These are phyloP conservation scores for Pyrenula aspistea DNA, from an alignment of 495 filamentous ascomycete genomes.

Conservation along the genomic window DNA sequence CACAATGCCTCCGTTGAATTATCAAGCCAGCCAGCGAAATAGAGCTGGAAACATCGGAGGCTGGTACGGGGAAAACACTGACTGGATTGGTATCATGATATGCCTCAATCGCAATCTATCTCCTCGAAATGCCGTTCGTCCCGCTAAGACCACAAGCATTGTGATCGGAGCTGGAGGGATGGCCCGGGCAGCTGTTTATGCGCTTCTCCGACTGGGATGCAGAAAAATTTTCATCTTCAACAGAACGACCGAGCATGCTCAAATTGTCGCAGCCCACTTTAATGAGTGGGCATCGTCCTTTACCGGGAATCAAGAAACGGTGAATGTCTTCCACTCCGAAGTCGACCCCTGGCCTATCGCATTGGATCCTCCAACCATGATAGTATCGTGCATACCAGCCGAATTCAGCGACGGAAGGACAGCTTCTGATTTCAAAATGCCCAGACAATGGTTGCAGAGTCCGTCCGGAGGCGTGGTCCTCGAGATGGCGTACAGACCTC, in stretches of 20 bases:
- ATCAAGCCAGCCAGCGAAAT: slow-evolving; percentile 51
- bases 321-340: slow-evolving; percentile 45
- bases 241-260: slow-evolving; percentile 47
- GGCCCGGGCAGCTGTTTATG: slow-evolving; percentile 69
- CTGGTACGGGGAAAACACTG: slow-evolving; percentile 77
- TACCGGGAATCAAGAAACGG: slow-evolving; percentile 34
- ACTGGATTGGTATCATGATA: slow-evolving; percentile 64
- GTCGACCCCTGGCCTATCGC: slow-evolving; percentile 53
- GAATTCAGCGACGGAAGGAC: slow-evolving; percentile 48
- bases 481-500: slow-evolving; percentile 65
- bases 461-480: slow-evolving; percentile 72
- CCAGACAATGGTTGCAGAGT: slow-evolving; percentile 59
- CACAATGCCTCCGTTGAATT: slow-evolving; percentile 50
- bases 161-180: slow-evolving; percentile 76
- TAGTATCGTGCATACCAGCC: slow-evolving; percentile 66
- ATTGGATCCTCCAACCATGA: slow-evolving; percentile 57
- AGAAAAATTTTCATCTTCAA: slow-evolving; percentile 72
- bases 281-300: slow-evolving; percentile 42
- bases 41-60: slow-evolving; percentile 50
- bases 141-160: slow-evolving; percentile 50
- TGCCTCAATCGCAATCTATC: slow-evolving; percentile 67
- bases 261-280: slow-evolving; percentile 61
- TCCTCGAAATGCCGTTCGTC: slow-evolving; percentile 64
- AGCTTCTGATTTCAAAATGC: slow-evolving; percentile 65
- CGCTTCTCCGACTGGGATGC: slow-evolving; percentile 66